Evolutionary conservation across 805 yeast genomes (phyloP).

Genomic region (Maudiozyma bulderi): DNA sequence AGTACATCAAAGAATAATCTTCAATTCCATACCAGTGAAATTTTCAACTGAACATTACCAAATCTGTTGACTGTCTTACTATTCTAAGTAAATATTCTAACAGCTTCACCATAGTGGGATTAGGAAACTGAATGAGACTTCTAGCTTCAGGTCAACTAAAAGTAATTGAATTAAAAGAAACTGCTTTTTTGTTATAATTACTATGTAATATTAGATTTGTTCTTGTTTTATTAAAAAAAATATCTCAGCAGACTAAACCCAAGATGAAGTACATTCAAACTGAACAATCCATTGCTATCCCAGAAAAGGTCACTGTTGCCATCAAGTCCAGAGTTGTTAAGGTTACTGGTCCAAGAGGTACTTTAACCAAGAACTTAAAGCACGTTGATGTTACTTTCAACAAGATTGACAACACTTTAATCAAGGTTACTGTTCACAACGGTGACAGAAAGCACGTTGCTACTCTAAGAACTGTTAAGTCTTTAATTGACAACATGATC

Average conservation of each 20-base stretch:
- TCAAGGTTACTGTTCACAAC: constrained; percentile 90
- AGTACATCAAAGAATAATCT: no score
- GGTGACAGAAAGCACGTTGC: constrained; percentile 99
- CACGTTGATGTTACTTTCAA: constrained; percentile 92
- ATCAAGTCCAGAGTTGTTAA: constrained; percentile 85
- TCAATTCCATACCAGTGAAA: no score
- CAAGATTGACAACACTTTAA: constrained; percentile 63
- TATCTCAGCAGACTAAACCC: constrained; percentile 44
- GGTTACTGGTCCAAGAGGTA: constrained; percentile 98
- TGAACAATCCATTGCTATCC: constrained; percentile 73
- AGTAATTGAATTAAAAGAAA: not conserved
- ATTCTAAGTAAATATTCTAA: no score
- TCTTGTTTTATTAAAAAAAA: not conserved
- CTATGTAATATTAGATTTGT: not conserved
- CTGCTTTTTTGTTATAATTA: not conserved
- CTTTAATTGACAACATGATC: constrained; percentile 86
- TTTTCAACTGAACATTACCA: no score
- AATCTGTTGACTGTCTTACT: no score
- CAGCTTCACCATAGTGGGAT: no score
- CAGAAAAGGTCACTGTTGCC: constrained; percentile 85
- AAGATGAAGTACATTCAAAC: constrained; percentile 79
- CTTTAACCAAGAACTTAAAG: constrained; percentile 77
- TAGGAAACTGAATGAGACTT: no score
- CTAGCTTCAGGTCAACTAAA: no score
- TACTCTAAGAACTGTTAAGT: constrained; percentile 96